Percentiles rank a stretch among this genome's conserved stretches.
These are phyloP conservation scores for Parathielavia hyrcaniae DNA, from an alignment of 495 filamentous ascomycete species.

Conservation along the genomic window DNA sequence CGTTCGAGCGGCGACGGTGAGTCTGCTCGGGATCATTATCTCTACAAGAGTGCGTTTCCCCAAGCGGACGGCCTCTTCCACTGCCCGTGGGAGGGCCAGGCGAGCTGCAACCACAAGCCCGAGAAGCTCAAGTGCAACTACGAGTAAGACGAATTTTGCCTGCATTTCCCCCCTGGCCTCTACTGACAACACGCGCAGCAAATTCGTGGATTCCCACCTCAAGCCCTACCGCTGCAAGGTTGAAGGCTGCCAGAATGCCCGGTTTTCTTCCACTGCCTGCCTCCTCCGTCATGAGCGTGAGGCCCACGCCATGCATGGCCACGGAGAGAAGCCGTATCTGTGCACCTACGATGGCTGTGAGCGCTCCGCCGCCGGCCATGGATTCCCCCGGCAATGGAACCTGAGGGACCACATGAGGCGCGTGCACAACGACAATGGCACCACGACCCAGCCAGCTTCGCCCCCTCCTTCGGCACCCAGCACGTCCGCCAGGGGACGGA, in stretches of 20 bases:
- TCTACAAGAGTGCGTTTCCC: constrained; percentile 65
- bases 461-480: constrained; percentile 32
- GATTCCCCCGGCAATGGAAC: constrained; percentile 91
- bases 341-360: constrained; percentile 82
- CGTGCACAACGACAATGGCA: constrained; percentile 71
- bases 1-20: constrained; percentile 48
- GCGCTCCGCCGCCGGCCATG: constrained; percentile 67
- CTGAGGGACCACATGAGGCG: constrained; percentile 90
- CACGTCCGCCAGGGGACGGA: constrained; percentile 39
- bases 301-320: constrained; percentile 89
- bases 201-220: constrained; percentile 89
- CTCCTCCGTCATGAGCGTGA: constrained; percentile 92
- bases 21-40: constrained; percentile 68
- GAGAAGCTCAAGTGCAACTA: constrained; percentile 97
- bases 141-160: constrained; percentile 58
- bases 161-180: constrained; percentile 11
- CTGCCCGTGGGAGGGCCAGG: constrained; percentile 75
- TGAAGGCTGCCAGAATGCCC: constrained; percentile 64
- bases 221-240: constrained; percentile 91
- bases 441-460: constrained; percentile 34
- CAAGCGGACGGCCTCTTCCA: constrained; percentile 75
- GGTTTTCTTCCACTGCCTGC: constrained; percentile 90
- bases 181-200: constrained; percentile 53
- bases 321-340: constrained; percentile 81
- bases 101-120: constrained; percentile 73